These are phyloP conservation scores for Coemansia sp. DNA, from an alignment of 192 early-diverging fungal genomes.

Conservation along the genomic window DNA sequence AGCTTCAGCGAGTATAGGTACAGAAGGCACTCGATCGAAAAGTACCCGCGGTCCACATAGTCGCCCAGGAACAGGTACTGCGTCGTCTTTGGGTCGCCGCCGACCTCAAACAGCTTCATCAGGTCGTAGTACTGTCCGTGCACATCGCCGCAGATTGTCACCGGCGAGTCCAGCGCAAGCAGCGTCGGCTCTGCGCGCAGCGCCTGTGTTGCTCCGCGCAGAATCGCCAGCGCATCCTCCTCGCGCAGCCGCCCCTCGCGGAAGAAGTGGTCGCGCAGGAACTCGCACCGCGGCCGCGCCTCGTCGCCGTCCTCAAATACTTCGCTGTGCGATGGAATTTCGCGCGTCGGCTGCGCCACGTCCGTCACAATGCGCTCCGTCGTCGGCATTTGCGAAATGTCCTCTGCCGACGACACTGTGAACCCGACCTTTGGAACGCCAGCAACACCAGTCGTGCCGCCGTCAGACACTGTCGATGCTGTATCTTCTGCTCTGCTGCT, in stretches of 20 bases:
- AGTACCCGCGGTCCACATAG: conserved; percentile 97
- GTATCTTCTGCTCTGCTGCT: too few relatives aligned
- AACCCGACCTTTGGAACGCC: conserved; percentile 69
- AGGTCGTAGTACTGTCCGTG: conserved; percentile 98
- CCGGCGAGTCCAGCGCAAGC: conserved; percentile 85
- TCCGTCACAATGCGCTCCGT: conserved; percentile 57
- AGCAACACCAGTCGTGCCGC: neutral
- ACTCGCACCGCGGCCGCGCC: conserved; percentile 74
- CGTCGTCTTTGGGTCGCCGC: conserved; percentile 88
- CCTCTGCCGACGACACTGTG: conserved; percentile 72
- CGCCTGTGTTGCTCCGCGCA: conserved; percentile 78
- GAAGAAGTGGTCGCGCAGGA: conserved; percentile 90
- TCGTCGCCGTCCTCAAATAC: conserved; percentile 70
- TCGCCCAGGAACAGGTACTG: conserved; percentile 94
- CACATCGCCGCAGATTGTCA: conserved; percentile 97
- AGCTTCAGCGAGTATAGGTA: conserved; percentile 91
- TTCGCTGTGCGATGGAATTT: conserved; percentile 57
- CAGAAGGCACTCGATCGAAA: conserved; percentile 94
- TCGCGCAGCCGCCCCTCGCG: conserved; percentile 89
- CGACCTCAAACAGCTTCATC: conserved; percentile 98
- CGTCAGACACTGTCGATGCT: too few relatives aligned
- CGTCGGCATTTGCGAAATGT: conserved; percentile 72
- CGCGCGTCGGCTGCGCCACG: conserved; percentile 60
- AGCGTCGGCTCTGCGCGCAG: conserved; percentile 81
- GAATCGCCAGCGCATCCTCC: conserved; percentile 87